Conservation (phyloP, 129 eudicot genomes). For the Dittrichia graveolens region DNA sequence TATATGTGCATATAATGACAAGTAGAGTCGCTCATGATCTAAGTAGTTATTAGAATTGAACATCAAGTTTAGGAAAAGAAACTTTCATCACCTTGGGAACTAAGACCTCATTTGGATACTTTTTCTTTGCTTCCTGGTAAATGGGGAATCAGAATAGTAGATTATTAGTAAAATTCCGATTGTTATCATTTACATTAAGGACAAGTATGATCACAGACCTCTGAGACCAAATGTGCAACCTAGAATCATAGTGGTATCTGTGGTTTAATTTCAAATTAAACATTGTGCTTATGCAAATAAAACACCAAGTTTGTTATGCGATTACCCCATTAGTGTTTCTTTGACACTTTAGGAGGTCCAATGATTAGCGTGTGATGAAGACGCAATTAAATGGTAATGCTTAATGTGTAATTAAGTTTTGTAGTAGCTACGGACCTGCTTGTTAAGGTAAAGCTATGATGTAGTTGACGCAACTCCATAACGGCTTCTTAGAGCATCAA, state of each 20-base stretch:
- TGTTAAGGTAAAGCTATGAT: slow-evolving; percentile 27
- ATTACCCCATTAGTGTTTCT: background rate
- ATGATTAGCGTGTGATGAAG: background rate
- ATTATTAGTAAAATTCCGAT: background rate
- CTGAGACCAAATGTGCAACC: slow-evolving; percentile 11
- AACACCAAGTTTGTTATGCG: slow-evolving; percentile 8
- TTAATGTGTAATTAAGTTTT: slow-evolving; percentile 12
- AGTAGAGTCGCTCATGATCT: slow-evolving; percentile 9
- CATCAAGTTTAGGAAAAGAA: slow-evolving; percentile 3
- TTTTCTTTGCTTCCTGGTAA: slow-evolving; percentile 32
- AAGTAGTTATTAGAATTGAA: slow-evolving; percentile 16
- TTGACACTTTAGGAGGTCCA: slow-evolving; percentile 13
- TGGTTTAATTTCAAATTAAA: slow-evolving; percentile 5
- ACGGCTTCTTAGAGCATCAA: slow-evolving; percentile 65
- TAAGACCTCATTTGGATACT: slow-evolving; percentile 24
- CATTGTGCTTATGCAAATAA: background rate
- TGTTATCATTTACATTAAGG: background rate
- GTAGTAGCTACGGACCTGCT: slow-evolving; percentile 15
- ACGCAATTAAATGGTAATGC: slow-evolving; percentile 10
- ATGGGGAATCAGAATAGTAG: background rate
- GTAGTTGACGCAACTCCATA: slow-evolving; percentile 59
- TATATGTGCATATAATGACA: background rate
- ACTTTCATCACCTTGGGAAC: slow-evolving; percentile 23
- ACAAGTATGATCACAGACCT: slow-evolving; percentile 2
- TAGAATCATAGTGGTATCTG: background rate